Evolutionary conservation across 2,329 filamentous ascomycete species (phyloP).

Genomic region (Massarina eburnea): DNA sequence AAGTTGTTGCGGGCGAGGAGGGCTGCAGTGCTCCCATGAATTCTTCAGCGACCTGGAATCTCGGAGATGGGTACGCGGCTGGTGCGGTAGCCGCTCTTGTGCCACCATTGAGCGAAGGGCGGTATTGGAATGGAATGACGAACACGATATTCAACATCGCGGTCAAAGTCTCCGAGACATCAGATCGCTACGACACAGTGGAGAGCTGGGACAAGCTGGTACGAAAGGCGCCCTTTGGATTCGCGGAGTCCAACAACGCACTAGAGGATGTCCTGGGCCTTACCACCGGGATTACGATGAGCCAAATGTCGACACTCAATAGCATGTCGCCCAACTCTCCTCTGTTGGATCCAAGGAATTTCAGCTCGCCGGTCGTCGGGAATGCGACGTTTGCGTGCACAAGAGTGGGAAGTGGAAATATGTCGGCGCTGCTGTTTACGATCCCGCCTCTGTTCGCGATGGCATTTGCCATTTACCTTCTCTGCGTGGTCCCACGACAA

Average conservation of each 20-base stretch:
- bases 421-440: conserved; percentile 4
- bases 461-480: conserved; percentile 3
- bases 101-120: conserved; percentile 7
- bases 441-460: conserved; percentile 8
- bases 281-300: conserved; percentile 8
- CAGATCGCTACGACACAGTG: conserved; percentile 5
- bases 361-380: conserved; percentile 1
- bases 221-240: conserved; percentile 2
- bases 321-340: conserved; percentile 2
- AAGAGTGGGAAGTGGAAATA: conserved; percentile 4
- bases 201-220: conserved; percentile 3
- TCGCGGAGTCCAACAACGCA: conserved; percentile 6
- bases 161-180: conserved; percentile 4
- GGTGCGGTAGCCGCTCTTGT: conserved; percentile 5
- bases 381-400: conserved; percentile 9
- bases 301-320: conserved; percentile 5
- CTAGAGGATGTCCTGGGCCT: conserved; percentile 8
- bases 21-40: conserved; percentile 1
- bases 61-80: conserved; percentile 6
- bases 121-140: conserved; percentile 9
- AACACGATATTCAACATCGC: conserved; percentile 7
- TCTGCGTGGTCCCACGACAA: conserved; percentile 4
- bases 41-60: conserved; percentile 1
- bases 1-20: conserved; percentile 3
- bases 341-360: conserved; percentile 1